Conservation (phyloP, 495 filamentous ascomycete species). For the Xylaria nigripes region DNA sequence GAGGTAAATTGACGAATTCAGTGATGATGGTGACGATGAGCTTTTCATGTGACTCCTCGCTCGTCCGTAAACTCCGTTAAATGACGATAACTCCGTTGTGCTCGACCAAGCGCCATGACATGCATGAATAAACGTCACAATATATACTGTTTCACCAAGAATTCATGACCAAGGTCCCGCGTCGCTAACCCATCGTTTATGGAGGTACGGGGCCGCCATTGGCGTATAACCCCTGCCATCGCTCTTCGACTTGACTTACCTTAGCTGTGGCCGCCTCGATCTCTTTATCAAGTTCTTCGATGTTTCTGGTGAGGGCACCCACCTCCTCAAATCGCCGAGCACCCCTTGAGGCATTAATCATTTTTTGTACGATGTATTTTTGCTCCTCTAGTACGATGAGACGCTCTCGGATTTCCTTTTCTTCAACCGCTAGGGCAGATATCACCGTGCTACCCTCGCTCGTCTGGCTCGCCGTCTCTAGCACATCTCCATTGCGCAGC, state of each 20-base stretch:
- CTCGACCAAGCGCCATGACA: constrained; percentile 24
- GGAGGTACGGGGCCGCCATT: constrained; percentile 9
- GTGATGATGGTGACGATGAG: neutral
- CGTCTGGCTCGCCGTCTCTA: constrained; percentile 53
- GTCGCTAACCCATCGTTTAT: neutral
- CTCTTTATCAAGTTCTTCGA: constrained; percentile 77
- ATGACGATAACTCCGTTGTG: neutral
- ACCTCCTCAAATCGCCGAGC: constrained; percentile 87
- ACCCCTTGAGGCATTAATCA: constrained; percentile 76
- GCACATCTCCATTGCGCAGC: constrained; percentile 37
- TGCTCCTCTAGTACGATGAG: constrained; percentile 93
- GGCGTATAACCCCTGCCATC: constrained; percentile 42
- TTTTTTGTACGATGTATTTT: constrained; percentile 80
- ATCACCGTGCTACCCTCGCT: constrained; percentile 55
- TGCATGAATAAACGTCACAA: constrained; percentile 9
- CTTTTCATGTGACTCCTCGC: neutral
- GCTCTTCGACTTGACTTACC: constrained; percentile 48
- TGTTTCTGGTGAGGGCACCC: constrained; percentile 64
- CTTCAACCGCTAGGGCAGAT: constrained; percentile 71
- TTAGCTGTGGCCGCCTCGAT: constrained; percentile 57
- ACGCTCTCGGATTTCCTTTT: constrained; percentile 75
- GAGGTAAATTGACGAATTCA: neutral
- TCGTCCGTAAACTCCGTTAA: neutral
- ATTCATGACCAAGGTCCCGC: constrained; percentile 3
- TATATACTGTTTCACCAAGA: neutral